Percentiles rank a stretch among this genome's conserved stretches.
Evolutionary conservation across 495 filamentous ascomycete species (phyloP).

Genomic region (Xylona heveae): DNA sequence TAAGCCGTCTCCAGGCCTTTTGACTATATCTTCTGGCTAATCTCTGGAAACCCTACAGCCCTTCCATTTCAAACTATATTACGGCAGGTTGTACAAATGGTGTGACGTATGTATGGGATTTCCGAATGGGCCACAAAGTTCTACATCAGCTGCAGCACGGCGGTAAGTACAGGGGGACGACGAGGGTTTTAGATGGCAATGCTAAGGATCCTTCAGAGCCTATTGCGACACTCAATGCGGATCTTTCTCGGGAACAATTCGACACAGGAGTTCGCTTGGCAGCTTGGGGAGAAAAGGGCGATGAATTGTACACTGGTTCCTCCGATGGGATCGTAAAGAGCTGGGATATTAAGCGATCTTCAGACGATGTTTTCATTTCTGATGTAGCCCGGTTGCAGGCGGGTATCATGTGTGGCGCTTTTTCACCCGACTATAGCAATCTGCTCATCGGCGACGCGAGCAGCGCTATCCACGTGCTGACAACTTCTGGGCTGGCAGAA

Average conservation of each 20-base stretch:
- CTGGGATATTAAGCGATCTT: conserved; percentile 54
- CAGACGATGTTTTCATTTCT: conserved; percentile 23
- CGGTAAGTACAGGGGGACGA: conserved; percentile 7
- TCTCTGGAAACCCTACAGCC: conserved; percentile 11
- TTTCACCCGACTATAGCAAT: conserved; percentile 47
- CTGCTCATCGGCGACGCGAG: conserved; percentile 58
- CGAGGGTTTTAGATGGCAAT: too few species aligned
- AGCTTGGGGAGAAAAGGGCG: conserved; percentile 48
- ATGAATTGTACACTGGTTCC: conserved; percentile 70
- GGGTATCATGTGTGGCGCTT: conserved; percentile 42
- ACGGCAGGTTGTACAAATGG: conserved; percentile 75
- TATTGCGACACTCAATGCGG: conserved; percentile 34
- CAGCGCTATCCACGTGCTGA: conserved; percentile 49
- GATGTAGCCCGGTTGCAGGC: conserved; percentile 22
- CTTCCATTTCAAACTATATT: conserved; percentile 31
- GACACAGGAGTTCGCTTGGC: conserved; percentile 71
- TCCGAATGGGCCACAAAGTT: conserved; percentile 27
- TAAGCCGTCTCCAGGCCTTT: conserved; percentile 2
- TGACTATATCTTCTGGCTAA: conserved; percentile 1
- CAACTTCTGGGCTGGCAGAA: too few species aligned
- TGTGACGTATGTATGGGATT: conserved; percentile 70
- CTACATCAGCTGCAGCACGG: conserved; percentile 55
- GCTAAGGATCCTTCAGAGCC: conserved; percentile 24
- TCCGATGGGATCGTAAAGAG: conserved; percentile 73
- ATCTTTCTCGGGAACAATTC: conserved; percentile 33